These are phyloP conservation scores for Pyropia yezoensis DNA, from an alignment of 23 red algal species.

Conservation along the genomic window DNA sequence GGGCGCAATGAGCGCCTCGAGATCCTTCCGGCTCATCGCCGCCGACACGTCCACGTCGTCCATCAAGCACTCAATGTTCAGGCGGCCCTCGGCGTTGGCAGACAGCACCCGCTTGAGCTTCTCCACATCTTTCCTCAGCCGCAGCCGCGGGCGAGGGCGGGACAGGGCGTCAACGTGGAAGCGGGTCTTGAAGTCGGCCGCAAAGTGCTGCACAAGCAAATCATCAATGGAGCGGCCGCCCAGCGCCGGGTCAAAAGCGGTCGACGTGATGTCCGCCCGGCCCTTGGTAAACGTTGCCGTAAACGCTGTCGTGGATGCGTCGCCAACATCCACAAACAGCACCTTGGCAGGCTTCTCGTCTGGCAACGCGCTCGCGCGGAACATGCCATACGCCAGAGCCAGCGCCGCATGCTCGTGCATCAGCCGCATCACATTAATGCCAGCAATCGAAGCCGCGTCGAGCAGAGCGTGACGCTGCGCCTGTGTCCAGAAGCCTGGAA, in stretches of 20 bases:
- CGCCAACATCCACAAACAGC: slow-evolving; percentile 86
- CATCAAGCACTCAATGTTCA: slow-evolving; percentile 98
- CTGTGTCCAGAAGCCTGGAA: slow-evolving; percentile 90
- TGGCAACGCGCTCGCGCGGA: slow-evolving; percentile 77
- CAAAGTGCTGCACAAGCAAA: slow-evolving; percentile 71
- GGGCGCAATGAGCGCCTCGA: slow-evolving; percentile 55
- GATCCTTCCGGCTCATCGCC: slow-evolving; percentile 42
- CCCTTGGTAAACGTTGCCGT: slow-evolving; percentile 71
- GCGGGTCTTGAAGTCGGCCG: slow-evolving; percentile 48
- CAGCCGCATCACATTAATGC: slow-evolving; percentile 68
- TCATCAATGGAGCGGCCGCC: slow-evolving; percentile 90
- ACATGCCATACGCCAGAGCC: slow-evolving; percentile 92
- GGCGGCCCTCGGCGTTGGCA: slow-evolving; percentile 52
- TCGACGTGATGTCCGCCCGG: slow-evolving; percentile 48
- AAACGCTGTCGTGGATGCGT: slow-evolving; percentile 67
- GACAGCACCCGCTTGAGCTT: slow-evolving; percentile 88
- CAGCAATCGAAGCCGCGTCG: slow-evolving; percentile 72
- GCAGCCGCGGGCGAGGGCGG: slow-evolving; percentile 41
- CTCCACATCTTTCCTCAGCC: slow-evolving; percentile 73
- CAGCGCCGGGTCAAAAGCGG: slow-evolving; percentile 65
- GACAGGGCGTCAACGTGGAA: slow-evolving; percentile 66
- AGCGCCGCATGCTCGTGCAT: slow-evolving; percentile 89
- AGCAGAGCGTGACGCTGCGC: slow-evolving; percentile 71
- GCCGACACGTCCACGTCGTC: slow-evolving; percentile 88
- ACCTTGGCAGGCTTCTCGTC: slow-evolving; percentile 84